These are phyloP conservation scores for Moesziomyces parantarcticus DNA, from an alignment of 1,284 basidiomycete genomes.

Conservation along the genomic window DNA sequence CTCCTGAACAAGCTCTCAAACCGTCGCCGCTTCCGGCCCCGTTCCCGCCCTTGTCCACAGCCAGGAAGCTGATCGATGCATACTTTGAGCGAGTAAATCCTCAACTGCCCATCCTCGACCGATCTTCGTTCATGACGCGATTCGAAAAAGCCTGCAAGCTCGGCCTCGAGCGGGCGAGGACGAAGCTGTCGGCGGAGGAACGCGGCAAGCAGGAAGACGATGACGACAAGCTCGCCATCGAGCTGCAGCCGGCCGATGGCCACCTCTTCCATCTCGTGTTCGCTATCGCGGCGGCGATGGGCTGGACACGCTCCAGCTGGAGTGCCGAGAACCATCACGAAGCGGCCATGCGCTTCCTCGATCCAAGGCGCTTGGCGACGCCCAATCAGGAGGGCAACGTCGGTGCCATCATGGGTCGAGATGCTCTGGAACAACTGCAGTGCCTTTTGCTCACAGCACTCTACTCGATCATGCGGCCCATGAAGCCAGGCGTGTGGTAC, in stretches of 20 bases:
- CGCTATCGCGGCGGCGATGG: slow-evolving; percentile 50
- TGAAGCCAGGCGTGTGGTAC: slow-evolving; percentile 50
- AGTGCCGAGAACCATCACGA: slow-evolving; percentile 52
- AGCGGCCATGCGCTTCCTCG: slow-evolving; percentile 49
- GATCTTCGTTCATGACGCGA: slow-evolving; percentile 33
- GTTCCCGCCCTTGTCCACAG: slow-evolving; percentile 43
- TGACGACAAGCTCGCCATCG: slow-evolving; percentile 39
- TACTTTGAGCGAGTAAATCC: slow-evolving; percentile 52
- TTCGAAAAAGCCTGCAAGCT: slow-evolving; percentile 40
- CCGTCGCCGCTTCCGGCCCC: slow-evolving; percentile 42
- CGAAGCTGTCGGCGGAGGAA: slow-evolving; percentile 23
- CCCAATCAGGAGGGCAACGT: slow-evolving; percentile 36
- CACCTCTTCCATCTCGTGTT: slow-evolving; percentile 53
- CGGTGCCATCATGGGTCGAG: slow-evolving; percentile 49
- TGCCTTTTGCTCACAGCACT: slow-evolving; percentile 47
- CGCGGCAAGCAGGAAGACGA: slow-evolving; percentile 8
- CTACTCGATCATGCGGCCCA: slow-evolving; percentile 52
- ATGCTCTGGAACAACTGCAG: slow-evolving; percentile 48
- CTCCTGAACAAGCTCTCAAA: slow-evolving; percentile 44
- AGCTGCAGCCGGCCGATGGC: slow-evolving; percentile 47
- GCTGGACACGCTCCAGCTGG: slow-evolving; percentile 43
- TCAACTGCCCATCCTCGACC: slow-evolving; percentile 44
- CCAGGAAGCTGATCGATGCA: slow-evolving; percentile 47
- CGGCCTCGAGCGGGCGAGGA: slow-evolving; percentile 27
- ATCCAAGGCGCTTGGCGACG: slow-evolving; percentile 23